A percentile compares a stretch with the other conserved stretches of the same genome.
These are phyloP conservation scores for Bassia scoparia DNA, from an alignment of 148 eudicot species.

Conservation along the genomic window DNA sequence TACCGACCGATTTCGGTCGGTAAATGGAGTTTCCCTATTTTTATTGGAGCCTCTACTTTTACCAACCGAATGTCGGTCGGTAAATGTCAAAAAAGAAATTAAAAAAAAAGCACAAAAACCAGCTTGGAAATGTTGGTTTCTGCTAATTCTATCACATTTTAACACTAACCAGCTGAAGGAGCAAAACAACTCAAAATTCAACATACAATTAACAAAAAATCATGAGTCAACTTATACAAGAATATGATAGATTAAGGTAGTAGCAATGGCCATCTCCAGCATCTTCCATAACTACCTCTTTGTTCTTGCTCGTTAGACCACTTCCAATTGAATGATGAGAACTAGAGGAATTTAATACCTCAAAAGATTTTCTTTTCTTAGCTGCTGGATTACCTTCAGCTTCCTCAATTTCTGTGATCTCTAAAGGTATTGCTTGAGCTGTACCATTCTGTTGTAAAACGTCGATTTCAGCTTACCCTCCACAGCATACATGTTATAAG, in stretches of 20 bases:
- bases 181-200: constrained; percentile 13
- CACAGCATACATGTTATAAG: constrained; percentile 71
- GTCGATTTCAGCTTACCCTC: constrained; percentile 92
- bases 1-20: too few species aligned
- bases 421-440: constrained; percentile 62
- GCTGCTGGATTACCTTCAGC: constrained; percentile 31
- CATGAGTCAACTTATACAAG: constrained; percentile 9
- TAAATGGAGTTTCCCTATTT: too few species aligned
- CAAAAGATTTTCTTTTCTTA: constrained; percentile 70
- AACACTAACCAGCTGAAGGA: too few species aligned
- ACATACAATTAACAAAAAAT: constrained; percentile 10
- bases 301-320: constrained; percentile 30
- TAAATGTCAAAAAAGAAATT: too few species aligned
- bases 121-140: too few species aligned
- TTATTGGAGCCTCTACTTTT: too few species aligned
- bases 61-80: too few species aligned
- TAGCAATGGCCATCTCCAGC: constrained; percentile 38
- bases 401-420: constrained; percentile 35
- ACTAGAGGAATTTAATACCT: constrained; percentile 28
- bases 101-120: too few species aligned
- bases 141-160: too few species aligned
- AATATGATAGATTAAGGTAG: constrained; percentile 13
- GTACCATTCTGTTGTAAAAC: constrained; percentile 70
- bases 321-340: constrained; percentile 19
- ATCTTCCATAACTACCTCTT: constrained; percentile 40